Conservation (phyloP, 768 basidiomycete species). For the Suillus paluster region DNA sequence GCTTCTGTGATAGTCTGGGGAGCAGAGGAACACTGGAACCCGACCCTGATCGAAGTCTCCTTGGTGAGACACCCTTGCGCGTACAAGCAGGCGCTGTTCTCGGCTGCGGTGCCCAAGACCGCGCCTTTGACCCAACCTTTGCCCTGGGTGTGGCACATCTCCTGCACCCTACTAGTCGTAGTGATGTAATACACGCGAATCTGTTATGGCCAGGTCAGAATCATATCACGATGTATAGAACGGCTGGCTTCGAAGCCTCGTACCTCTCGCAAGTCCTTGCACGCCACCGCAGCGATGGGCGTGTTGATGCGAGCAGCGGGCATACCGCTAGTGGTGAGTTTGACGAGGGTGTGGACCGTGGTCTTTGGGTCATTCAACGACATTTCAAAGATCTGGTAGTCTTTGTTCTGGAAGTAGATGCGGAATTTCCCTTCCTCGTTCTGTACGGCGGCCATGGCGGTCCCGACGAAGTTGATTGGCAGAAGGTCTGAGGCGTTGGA, state of each 20-base stretch:
- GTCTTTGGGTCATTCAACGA: not conserved
- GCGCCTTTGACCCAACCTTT: not conserved
- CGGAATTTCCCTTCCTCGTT: not conserved
- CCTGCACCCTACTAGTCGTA: not conserved
- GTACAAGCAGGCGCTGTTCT: not conserved
- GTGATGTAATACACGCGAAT: not conserved
- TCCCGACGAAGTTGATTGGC: not conserved
- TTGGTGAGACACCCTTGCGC: not conserved
- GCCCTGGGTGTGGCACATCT: not conserved
- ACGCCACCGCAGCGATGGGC: too few relatives aligned
- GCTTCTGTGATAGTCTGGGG: not conserved
- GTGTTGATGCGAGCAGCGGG: too few relatives aligned
- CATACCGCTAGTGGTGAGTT: too few relatives aligned
- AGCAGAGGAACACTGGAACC: not conserved
- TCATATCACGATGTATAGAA: too few relatives aligned
- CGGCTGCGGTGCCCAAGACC: not conserved
- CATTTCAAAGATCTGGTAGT: not conserved
- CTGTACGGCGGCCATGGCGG: not conserved
- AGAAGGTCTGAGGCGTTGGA: too few relatives aligned
- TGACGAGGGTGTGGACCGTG: not conserved
- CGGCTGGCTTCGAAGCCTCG: too few relatives aligned
- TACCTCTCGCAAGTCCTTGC: too few relatives aligned
- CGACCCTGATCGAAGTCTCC: not conserved
- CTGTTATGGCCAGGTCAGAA: not conserved
- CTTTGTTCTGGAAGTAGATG: not conserved